These are phyloP conservation scores for Clathrus columnatus DNA, from an alignment of 768 basidiomycete genomes.

Conservation along the genomic window DNA sequence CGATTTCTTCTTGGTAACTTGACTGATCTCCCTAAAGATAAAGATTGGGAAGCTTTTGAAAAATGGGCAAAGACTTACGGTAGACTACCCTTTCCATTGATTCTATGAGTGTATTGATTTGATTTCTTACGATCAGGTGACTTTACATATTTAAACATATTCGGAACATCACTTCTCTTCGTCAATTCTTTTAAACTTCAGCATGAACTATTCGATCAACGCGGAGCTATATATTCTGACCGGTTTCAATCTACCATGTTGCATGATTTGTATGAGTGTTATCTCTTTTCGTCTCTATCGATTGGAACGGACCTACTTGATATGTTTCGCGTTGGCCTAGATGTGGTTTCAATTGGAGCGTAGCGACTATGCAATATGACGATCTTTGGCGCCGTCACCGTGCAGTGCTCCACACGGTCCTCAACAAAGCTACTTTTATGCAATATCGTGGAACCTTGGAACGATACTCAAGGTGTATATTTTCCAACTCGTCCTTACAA, in stretches of 20 bases:
- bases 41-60: conserved; percentile 15
- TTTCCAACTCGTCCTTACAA: neutral
- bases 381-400: conserved; percentile 10
- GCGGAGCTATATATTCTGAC: conserved; percentile 23
- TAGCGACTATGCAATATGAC: conserved; percentile 8
- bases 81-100: neutral
- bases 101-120: too few relatives aligned
- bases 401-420: conserved; percentile 11
- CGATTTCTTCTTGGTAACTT: conserved; percentile 19
- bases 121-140: too few relatives aligned
- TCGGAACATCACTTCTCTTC: conserved; percentile 13
- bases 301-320: too few relatives aligned
- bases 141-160: conserved; percentile 3
- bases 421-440: conserved; percentile 23
- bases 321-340: conserved; percentile 34
- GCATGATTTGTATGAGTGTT: conserved; percentile 1
- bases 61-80: conserved; percentile 18
- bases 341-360: conserved; percentile 14
- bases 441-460: conserved; percentile 26
- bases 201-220: conserved; percentile 20
- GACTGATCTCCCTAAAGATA: conserved; percentile 15
- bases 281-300: too few relatives aligned
- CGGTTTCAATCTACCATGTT: conserved; percentile 13
- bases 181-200: conserved; percentile 21
- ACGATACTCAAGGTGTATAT: conserved; percentile 14